Evolutionary conservation across 1,139 yeast genomes (phyloP), one percentile per base, ranked within the genome.

Genomic region (Lodderomyces orthopsilosis): DNA sequence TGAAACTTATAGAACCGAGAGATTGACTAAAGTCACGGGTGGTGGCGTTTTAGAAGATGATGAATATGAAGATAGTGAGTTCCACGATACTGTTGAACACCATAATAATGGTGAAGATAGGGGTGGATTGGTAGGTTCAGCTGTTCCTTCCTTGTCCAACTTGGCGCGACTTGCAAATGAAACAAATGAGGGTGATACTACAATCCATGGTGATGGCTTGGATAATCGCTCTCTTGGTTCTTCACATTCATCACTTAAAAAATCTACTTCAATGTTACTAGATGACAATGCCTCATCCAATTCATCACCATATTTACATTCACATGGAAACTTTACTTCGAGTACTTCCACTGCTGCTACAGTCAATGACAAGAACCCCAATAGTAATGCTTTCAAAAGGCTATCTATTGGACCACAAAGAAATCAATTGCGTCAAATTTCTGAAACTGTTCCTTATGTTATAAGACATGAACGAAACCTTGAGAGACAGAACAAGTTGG

Each of bases 1-100:
- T 62, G 98, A 93, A 64, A 83, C 85, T 49, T 93, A 93, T 66
- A 84, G 98, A 69, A 88, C 98, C 4, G 95, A 87, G 58, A 83
- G 94, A 40, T 77, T 91, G 52, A 68, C 74, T 32, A 68, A 66
- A 51, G 79, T 74, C 32, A 71, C 78, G 7, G 66, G 65, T 17
- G 62, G 61, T 37, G 50, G 51, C n/a, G 43, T 19, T n/a, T 50
- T 53, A 15, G 63, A 57, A 22, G 67, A 61, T 12, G 65, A 54
- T 15, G 50, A 43, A 12, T 36, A 35, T 21, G 53, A 50, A 19
- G 50, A 48, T 32, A 49, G 50, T 33, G 64, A 61, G 44, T 61
- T 63, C 54, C 66, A 62, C 46, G 71, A 70, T 46, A 61, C 65
- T 10, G 61, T 55, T 35, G 68, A 60, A 40, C 56, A 51, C 38